Conservation (phyloP, 2,329 filamentous ascomycete genomes). For the Nothophoma quercina region DNA sequence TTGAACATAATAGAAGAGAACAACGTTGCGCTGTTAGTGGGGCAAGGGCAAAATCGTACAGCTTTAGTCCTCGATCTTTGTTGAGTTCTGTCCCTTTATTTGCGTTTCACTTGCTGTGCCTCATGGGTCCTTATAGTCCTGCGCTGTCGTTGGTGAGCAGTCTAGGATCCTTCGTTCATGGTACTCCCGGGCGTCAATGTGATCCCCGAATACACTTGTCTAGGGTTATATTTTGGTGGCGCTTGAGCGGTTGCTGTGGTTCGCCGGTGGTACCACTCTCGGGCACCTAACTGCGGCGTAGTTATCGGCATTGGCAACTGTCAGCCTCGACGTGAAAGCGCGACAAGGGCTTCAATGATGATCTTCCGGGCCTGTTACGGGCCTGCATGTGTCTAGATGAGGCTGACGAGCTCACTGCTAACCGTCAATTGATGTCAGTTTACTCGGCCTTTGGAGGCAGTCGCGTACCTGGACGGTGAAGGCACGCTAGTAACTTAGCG, state of each 20-base stretch:
- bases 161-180: background rate
- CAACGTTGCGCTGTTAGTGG: background rate
- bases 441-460: background rate
- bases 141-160: background rate
- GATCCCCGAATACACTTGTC: constrained; percentile 12
- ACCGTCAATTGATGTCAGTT: background rate
- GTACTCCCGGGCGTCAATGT: constrained; percentile 15
- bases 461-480: background rate
- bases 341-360: background rate
- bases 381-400: background rate
- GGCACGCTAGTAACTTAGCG: background rate
- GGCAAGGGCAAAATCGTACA: too few species aligned
- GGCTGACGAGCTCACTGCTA: background rate
- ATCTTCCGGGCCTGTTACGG: background rate
- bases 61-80: background rate
- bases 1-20: background rate
- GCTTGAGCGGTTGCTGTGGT: constrained; percentile 12
- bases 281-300: constrained; percentile 16
- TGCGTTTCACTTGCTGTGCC: constrained; percentile 19
- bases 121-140: background rate
- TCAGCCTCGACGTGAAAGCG: background rate
- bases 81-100: constrained; percentile 7
- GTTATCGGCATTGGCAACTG: constrained; percentile 2
- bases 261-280: constrained; percentile 6
- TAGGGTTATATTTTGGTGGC: constrained; percentile 8